Base-by-base conservation (phyloP, 2,329 filamentous ascomycete genomes). In the Sarocladium strictum region DNA sequence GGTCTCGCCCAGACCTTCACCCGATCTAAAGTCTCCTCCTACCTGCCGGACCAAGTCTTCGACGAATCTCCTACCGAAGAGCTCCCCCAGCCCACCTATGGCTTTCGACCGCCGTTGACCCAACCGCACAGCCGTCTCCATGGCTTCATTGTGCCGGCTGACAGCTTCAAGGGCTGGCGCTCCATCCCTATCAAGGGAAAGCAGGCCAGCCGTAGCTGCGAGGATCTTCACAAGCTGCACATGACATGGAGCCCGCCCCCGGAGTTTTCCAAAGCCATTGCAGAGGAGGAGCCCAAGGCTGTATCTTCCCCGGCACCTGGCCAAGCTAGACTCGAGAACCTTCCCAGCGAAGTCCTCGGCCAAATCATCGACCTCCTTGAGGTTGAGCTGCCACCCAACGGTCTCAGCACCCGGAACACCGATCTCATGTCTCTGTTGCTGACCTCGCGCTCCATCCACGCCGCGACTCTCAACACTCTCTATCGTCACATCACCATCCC, bases 401-500 rank as follows among this genome's bases (percentile, higher is more conserved):
- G 86, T 54, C 80, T 89, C 62, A 84, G 86, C 24, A 83, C 85
- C 37, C 86, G 89, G 59, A 93, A 93, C 66, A 79, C 86, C 55
- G 89, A 93, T 66, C 75, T 93, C 56, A 86, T 91, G 74, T 83
- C 87, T 17, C 80, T 90, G 58, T 76, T 93, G 35, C 72, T 90
- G 59, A 84, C 87, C n/a, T 93, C 87, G n/a, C 83, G 81, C 65
- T 81, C 82, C 27, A 74, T 93, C 57, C 86, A 93, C 65, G 79
- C 80, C 24, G 85, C 85, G 19, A 92, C 89, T 3, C 74, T 92
- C 32, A 80, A 82, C 60, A 87, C 88, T 6, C 78, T 94, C 50
- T 93, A 93, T 72, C 80, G 83, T 60, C 84, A 89, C 67, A 87
- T 93, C 67, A 90, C 87, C 41, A 87, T 93, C 61, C 89, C 89